Evolutionary conservation across 129 eudicot genomes (phyloP), one percentile per base, ranked within the genome.

Genomic region (Saposhnikovia divaricata): DNA sequence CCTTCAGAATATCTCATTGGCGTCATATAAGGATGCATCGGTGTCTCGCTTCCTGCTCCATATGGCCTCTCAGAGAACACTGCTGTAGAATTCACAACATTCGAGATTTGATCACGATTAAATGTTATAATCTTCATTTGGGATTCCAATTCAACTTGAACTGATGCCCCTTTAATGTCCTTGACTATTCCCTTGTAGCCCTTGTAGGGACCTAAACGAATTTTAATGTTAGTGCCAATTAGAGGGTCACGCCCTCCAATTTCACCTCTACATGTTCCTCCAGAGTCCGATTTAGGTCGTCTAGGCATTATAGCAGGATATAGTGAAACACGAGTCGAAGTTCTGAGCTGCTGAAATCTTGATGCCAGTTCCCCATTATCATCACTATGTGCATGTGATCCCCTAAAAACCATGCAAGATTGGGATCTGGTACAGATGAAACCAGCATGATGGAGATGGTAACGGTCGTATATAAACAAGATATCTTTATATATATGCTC

Each of bases 401-500:
- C 97, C 75, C 99, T 96, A 79, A 95, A 93, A 80, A 90, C 79
- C 81, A 85, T 69, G 80, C 99, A 95, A 74, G 89, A 85, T 65
- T 90, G 92, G 28, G 99, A 85, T 75, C 90, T 95, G n/a, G 93
- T 96, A 88, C 99, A 95, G 69, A 95, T 90, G 79, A 87, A 95
- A 66, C 99, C 97, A 76, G 99, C 99, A 84, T 95, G 99, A 89
- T 95, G 97, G 61, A 95, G 91, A 84, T 95, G 97, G 76, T 92
- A 97, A 31, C 95, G 94, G 73, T 95, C 99, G 79, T 82, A 88
- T 74, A 95, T 85, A 80, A 95, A 90, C 66, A 95, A 79, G 48
- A 90, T 78, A 75, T 97, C 96, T 79, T 84, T 87, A 80, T 76
- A 90, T 16, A 95, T 89, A 80, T 95, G 97, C 72, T 95, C 96